A percentile compares a stretch with the other conserved stretches of the same genome.
phyloP scores from a whole-genome alignment of 805 yeast genomes.

The Tetrapisispora arboricola region DNA sequence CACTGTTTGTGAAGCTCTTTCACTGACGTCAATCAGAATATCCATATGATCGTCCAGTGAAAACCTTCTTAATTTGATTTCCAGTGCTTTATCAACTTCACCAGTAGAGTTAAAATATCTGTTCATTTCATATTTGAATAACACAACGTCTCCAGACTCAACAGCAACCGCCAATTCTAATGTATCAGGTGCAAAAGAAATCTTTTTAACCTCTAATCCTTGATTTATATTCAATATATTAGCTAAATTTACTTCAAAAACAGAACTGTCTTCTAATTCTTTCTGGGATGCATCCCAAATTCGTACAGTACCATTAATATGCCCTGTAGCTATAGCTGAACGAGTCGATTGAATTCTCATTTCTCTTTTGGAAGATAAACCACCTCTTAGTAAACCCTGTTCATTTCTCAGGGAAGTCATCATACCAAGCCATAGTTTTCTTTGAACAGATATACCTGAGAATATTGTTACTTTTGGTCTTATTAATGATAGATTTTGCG shows the following conservation, averaged over 20 bases:
- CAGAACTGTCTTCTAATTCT: conserved; percentile 50
- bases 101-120: conserved; percentile 31
- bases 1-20: conserved; percentile 40
- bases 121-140: conserved; percentile 61
- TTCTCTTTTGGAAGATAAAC: conserved; percentile 50
- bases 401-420: conserved; percentile 30
- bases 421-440: conserved; percentile 73
- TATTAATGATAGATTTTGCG: conserved; percentile 71
- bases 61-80: conserved; percentile 20
- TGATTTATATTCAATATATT: conserved; percentile 37
- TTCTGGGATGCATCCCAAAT: conserved; percentile 77
- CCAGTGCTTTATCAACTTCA: conserved; percentile 8
- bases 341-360: conserved; percentile 41
- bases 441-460: conserved; percentile 44
- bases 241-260: conserved; percentile 49
- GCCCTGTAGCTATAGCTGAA: conserved; percentile 70
- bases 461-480: conserved; percentile 60
- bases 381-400: conserved; percentile 59
- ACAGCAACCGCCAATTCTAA: conserved; percentile 65
- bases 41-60: conserved; percentile 13
- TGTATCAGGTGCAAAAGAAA: conserved; percentile 71
- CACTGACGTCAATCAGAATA: conserved; percentile 38
- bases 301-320: conserved; percentile 72
- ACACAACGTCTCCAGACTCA: conserved; percentile 59
- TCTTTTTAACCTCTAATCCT: conserved; percentile 39